Base-by-base conservation (phyloP, 768 basidiomycete species). In the Pilatotrama ljubarskyi region DNA sequence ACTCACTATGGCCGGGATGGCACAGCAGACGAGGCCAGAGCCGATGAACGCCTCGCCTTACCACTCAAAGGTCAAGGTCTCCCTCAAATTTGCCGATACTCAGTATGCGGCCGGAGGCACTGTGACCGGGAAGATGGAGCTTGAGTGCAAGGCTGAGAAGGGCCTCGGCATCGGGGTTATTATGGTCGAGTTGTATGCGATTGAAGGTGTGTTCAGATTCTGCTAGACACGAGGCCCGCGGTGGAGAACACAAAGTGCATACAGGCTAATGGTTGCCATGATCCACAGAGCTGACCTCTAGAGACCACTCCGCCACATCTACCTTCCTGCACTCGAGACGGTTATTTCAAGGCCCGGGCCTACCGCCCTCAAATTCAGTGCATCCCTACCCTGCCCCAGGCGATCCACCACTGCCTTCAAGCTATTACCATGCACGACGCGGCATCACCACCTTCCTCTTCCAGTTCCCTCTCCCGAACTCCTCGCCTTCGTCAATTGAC, bases 351-450 rank as follows among this genome's bases (percentile, higher is more conserved):
- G 91, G 91, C 2, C 88, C 88, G 2, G 86, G 85, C 17, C 76
- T 93, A 7, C 92, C 91, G 0, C 90, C 90, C 8, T 93, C 91
- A 11, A 93, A 93, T 69, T 88, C 92, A 1, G 90, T 94, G 0
- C 79, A 87, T 55, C 78, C 84, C 1, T 80, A 87, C 69, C 81
- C 86, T 2, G 68, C 75, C 5, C 78, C 83, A 15, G 86, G 81
- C 1, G 83, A 86, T 58, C 80, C 83, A 0, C 79, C 79, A 0
- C 72, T 93, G 3, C 90, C 90, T 0, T 76, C 79, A 0, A 73
- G 84, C 51, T 87, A 92, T 68, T 79, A 86, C 69, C 84, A 84
- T 59, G 92, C 90, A 7, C 84, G 87, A n/a, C 82, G 84, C 43
- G 91, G 91, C 0, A 76, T 79, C 36, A 89, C 90, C 0, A 89